These are phyloP conservation scores for Eimeria praecox DNA, from an alignment of 169 alveolate genomes.

Conservation along the genomic window DNA sequence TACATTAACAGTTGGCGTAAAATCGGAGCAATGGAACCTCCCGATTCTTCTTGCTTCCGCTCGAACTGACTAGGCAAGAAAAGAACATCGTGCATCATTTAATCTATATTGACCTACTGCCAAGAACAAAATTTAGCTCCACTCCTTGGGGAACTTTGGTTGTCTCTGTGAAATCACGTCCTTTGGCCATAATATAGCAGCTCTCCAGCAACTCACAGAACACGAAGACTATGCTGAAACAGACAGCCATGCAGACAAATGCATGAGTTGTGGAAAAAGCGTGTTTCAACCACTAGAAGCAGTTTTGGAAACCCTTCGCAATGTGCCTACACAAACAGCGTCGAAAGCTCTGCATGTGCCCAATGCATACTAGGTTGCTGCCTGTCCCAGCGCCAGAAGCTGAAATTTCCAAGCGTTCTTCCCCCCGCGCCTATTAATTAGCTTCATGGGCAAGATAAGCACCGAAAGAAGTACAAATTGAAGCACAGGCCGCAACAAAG, in stretches of 20 bases:
- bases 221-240: conserved; percentile 11
- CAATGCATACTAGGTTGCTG: conserved; percentile 45
- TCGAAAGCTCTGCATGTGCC: neutral
- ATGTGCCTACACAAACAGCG: neutral
- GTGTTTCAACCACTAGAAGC: neutral
- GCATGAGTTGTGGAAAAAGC: neutral
- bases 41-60: neutral
- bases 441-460: conserved; percentile 52
- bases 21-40: neutral
- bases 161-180: neutral
- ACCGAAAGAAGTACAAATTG: conserved; percentile 41
- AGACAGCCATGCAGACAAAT: neutral
- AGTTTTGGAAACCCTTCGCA: neutral
- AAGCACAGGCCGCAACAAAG: conserved; percentile 16
- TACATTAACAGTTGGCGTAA: neutral
- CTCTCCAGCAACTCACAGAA: conserved; percentile 42
- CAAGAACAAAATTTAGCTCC: conserved; percentile 27
- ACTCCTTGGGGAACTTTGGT: conserved; percentile 40
- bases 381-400: conserved; percentile 57
- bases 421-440: conserved; percentile 47
- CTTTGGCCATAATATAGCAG: conserved; percentile 4
- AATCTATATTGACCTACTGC: neutral
- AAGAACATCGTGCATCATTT: neutral
- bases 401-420: conserved; percentile 60
- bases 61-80: neutral